Conservation (phyloP, 257 asterid species). For the Solanum ossicruentum region DNA sequence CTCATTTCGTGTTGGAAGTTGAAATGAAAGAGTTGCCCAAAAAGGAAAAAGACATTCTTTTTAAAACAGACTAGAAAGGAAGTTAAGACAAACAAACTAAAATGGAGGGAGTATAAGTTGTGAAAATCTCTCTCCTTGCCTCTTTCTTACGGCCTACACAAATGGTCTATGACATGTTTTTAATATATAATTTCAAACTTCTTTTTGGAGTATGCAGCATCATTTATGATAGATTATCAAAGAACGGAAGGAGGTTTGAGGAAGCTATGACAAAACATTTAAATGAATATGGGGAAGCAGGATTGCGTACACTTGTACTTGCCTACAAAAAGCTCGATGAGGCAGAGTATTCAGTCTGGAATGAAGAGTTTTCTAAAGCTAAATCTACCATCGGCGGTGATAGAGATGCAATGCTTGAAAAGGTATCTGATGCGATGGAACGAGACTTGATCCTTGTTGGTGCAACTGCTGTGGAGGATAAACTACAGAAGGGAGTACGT, state of each 20-base stretch:
- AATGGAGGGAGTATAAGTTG: not conserved
- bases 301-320: constrained; percentile 88
- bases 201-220: constrained; percentile 46
- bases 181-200: not conserved
- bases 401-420: constrained; percentile 83
- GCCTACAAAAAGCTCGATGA: constrained; percentile 82
- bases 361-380: constrained; percentile 70
- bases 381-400: constrained; percentile 73
- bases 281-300: constrained; percentile 91
- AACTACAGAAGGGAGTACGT: constrained; percentile 93
- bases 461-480: constrained; percentile 99
- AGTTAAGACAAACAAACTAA: not conserved
- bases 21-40: not conserved
- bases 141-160: not conserved
- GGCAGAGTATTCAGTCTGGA: constrained; percentile 79
- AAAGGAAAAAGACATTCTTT: not conserved
- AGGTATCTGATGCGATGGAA: constrained; percentile 76
- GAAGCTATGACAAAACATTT: constrained; percentile 74
- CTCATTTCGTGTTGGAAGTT: not conserved
- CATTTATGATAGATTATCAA: constrained; percentile 77
- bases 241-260: constrained; percentile 47
- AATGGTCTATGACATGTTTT: not conserved
- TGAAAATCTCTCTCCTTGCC: not conserved
- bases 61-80: not conserved
- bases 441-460: constrained; percentile 85